These are phyloP conservation scores for Fonsecaea monophora DNA, from an alignment of 2,329 filamentous ascomycete species.

Conservation along the genomic window DNA sequence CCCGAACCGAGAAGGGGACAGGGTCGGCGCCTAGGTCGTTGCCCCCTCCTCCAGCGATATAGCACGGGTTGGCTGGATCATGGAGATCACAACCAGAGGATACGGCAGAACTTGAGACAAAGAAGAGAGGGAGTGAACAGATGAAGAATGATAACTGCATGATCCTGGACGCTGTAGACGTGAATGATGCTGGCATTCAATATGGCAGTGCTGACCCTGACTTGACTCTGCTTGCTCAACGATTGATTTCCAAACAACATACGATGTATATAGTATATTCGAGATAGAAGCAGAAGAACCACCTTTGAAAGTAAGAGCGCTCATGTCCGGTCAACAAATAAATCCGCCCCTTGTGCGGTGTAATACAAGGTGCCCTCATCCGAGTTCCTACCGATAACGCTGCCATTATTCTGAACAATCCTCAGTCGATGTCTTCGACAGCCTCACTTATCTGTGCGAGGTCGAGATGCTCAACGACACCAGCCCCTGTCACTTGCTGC, in stretches of 20 bases:
- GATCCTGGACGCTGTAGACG: not conserved
- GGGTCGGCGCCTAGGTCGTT: slow-evolving; percentile 12
- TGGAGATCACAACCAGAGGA: not conserved
- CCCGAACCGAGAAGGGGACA: slow-evolving; percentile 50
- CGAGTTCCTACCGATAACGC: not conserved
- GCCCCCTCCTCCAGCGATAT: not conserved
- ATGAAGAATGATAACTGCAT: not conserved
- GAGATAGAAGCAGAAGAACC: not conserved
- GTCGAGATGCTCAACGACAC: not conserved
- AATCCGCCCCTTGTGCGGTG: not conserved
- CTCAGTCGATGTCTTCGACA: slow-evolving; percentile 23
- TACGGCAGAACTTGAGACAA: not conserved
- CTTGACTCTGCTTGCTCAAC: not conserved
- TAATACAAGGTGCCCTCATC: not conserved
- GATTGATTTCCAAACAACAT: not conserved
- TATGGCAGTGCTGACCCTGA: not conserved
- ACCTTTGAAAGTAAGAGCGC: slow-evolving; percentile 2
- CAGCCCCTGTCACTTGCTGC: not conserved
- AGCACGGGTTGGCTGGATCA: not conserved
- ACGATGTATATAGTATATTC: not conserved
- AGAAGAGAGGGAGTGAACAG: not conserved
- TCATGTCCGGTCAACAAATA: slow-evolving; percentile 9
- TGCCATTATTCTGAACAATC: not conserved
- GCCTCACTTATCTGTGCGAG: slow-evolving; percentile 2
- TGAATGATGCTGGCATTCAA: not conserved